A percentile compares a stretch with the other conserved stretches of the same genome.
These are phyloP conservation scores for Cucurbitaria berberidis DNA, from an alignment of 2,329 filamentous ascomycete genomes.

Conservation along the genomic window DNA sequence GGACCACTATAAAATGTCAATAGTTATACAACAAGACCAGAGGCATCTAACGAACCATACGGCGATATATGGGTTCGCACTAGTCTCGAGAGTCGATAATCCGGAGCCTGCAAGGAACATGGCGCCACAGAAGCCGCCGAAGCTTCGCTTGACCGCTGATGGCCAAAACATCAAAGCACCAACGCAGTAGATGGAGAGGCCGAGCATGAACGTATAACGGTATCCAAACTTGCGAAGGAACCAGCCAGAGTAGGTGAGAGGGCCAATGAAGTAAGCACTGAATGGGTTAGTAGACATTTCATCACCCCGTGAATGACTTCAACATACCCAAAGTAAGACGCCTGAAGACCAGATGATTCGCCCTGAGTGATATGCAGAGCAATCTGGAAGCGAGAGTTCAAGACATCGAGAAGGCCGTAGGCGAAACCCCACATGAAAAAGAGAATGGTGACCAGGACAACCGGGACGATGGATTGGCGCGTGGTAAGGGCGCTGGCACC, in stretches of 20 bases:
- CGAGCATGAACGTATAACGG: constrained; percentile 79
- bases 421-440: constrained; percentile 62
- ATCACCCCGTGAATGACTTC: neutral
- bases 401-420: constrained; percentile 54
- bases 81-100: constrained; percentile 75
- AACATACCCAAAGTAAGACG: constrained; percentile 66
- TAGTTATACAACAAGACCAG: no score
- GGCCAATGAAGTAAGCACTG: constrained; percentile 61
- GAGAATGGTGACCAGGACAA: constrained; percentile 55
- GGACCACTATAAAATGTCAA: constrained; percentile 60
- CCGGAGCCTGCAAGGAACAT: constrained; percentile 78
- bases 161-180: constrained; percentile 86
- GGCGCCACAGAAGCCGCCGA: constrained; percentile 73
- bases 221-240: constrained; percentile 77
- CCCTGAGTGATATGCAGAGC: constrained; percentile 55
- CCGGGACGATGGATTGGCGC: constrained; percentile 56
- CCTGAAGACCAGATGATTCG: constrained; percentile 67
- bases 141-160: constrained; percentile 73
- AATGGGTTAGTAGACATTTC: neutral
- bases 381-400: constrained; percentile 54
- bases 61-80: constrained; percentile 77
- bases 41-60: neutral
- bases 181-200: constrained; percentile 70
- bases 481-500: constrained; percentile 51
- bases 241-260: constrained; percentile 61